Evolutionary conservation across 257 asterid genomes (phyloP).

Genomic region (Solanum virginianum): DNA sequence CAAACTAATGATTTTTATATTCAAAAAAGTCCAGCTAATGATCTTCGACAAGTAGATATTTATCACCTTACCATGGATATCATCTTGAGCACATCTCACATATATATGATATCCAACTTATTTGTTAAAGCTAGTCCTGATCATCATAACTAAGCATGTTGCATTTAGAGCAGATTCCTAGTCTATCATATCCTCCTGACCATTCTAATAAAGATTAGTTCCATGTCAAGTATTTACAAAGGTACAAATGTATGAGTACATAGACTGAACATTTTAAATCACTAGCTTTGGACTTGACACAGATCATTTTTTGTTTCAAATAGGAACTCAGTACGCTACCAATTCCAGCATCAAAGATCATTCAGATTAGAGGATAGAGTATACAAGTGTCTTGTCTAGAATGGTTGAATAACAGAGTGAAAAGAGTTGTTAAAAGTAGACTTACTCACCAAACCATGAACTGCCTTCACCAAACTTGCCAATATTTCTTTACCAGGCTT

Average conservation of each 20-base stretch:
- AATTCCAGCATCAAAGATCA: background rate
- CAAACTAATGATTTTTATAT: background rate
- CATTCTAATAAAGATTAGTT: background rate
- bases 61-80: background rate
- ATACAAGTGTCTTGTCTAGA: background rate
- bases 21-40: background rate
- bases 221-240: background rate
- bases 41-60: background rate
- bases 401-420: background rate
- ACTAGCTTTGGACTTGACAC: background rate
- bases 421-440: background rate
- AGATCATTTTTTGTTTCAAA: background rate
- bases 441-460: constrained; percentile 70
- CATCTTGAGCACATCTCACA: background rate
- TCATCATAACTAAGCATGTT: background rate
- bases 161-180: background rate
- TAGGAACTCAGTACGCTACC: background rate
- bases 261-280: background rate
- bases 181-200: background rate
- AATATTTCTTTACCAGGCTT: constrained; percentile 86
- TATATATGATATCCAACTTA: background rate
- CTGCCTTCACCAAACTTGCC: constrained; percentile 66
- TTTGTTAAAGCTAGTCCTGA: background rate
- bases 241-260: background rate
- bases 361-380: background rate